Evolutionary conservation across 352 stramenopile species (phyloP), one percentile per base, ranked within the genome.

Genomic region (Phytophthora tubulina): DNA sequence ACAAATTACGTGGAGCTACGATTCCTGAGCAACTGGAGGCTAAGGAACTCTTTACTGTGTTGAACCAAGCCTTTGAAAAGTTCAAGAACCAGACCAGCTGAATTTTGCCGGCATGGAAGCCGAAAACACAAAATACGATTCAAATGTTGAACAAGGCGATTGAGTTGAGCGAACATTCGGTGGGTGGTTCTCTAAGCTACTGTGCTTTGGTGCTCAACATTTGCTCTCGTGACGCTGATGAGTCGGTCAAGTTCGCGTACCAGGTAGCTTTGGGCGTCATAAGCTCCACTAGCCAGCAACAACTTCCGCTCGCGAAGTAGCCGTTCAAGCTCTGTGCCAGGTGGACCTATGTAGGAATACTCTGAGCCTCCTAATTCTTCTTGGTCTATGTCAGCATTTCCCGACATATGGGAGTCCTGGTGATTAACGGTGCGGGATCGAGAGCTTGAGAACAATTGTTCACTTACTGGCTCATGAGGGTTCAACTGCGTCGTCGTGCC

Each of bases 41-140:
- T 4, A 93, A 94, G 31, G 90, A 95, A 63, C 79, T 96, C 30
- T 96, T 96, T 71, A 96, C 89, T 15, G 85, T 96, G 41, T 71
- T 96, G 33, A 96, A 96, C 64, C 84, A 95, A 68, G 87, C 87
- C n/a, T 96, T 96, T 67, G 88, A 96, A 61, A 89, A 87, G 58
- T 95, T 92, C 59, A 96, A 96, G 68, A 81, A 75, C 55, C 66
- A 78, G 57, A n/a, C 64, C 55, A 75, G 33, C 45, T 76, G 21
- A 74, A 31, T 17, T 59, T 14, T 49, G 48, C 27, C 13, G 6
- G 17, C 45, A 39, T 45, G 45, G 55, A 54, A 36, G 11, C 21
- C 31, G 32, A 21, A n/a, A 41, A 53, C 15, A 70, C 56, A 60
- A 45, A 60, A 55, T 27, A 45, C 39, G 56, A 55, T 30, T 14